Conservation (phyloP, 345 rosid genomes). For the Aethionema arabicum region DNA sequence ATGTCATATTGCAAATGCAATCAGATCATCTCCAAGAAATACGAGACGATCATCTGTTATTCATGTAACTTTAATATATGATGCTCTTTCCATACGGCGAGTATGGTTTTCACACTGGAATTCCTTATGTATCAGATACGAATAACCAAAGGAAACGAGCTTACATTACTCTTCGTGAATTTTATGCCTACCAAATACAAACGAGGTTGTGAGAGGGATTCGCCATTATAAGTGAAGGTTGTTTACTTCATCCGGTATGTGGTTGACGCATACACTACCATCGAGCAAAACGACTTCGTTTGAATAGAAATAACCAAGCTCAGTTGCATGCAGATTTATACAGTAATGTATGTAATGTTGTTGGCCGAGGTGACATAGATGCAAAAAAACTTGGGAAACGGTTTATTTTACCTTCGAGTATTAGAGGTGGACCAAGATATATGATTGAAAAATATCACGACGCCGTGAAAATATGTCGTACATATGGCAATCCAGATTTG, state of each 20-base stretch:
- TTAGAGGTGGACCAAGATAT: neutral
- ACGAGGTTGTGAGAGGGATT: neutral
- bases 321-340: neutral
- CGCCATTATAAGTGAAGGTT: neutral
- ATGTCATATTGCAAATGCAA: neutral
- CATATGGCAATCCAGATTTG: neutral
- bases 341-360: neutral
- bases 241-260: neutral
- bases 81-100: neutral
- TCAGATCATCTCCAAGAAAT: neutral
- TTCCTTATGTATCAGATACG: neutral
- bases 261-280: neutral
- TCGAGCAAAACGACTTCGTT: neutral
- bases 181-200: neutral
- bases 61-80: neutral
- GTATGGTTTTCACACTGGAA: neutral
- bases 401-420: neutral
- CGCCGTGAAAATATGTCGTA: neutral
- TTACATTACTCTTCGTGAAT: neutral
- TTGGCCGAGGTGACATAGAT: neutral
- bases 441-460: slow-evolving; percentile 11
- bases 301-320: neutral
- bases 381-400: neutral
- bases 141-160: neutral
- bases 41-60: neutral